Conservation (phyloP, 495 filamentous ascomycete genomes). For the Parathielavia hyrcaniae region DNA sequence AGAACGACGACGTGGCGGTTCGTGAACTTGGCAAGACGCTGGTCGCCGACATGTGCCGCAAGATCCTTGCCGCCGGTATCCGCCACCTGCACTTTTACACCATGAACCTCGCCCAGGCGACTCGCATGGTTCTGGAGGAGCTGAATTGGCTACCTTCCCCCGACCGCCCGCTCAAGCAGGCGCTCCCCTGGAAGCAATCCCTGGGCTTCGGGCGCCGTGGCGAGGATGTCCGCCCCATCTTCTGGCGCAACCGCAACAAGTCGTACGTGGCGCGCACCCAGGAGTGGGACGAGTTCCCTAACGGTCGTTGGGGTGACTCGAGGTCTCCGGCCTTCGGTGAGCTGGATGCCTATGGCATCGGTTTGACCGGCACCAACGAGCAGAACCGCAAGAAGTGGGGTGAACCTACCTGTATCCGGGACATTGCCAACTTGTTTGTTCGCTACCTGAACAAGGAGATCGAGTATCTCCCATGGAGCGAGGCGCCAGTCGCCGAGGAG, state of each 20-base stretch:
- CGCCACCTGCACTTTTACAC: slow-evolving; percentile 96
- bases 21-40: slow-evolving; percentile 82
- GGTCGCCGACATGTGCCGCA: slow-evolving; percentile 87
- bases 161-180: slow-evolving; percentile 68
- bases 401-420: slow-evolving; percentile 66
- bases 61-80: slow-evolving; percentile 73
- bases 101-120: slow-evolving; percentile 96
- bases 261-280: slow-evolving; percentile 93
- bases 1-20: slow-evolving; percentile 92
- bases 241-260: slow-evolving; percentile 96
- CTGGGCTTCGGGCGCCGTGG: slow-evolving; percentile 78
- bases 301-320: slow-evolving; percentile 98
- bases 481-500: slow-evolving; percentile 75
- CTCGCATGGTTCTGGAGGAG: slow-evolving; percentile 87
- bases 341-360: slow-evolving; percentile 91
- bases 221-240: slow-evolving; percentile 97
- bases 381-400: slow-evolving; percentile 96
- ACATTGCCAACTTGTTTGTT: slow-evolving; percentile 77
- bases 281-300: slow-evolving; percentile 99
- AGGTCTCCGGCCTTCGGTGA: slow-evolving; percentile 96
- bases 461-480: slow-evolving; percentile 88
- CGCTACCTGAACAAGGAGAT: slow-evolving; percentile 74
- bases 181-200: slow-evolving; percentile 92
- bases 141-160: slow-evolving; percentile 70
- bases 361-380: slow-evolving; percentile 94